phyloP scores from a whole-genome alignment of 1,284 basidiomycete species.

The Trichosporon sp. region DNA sequence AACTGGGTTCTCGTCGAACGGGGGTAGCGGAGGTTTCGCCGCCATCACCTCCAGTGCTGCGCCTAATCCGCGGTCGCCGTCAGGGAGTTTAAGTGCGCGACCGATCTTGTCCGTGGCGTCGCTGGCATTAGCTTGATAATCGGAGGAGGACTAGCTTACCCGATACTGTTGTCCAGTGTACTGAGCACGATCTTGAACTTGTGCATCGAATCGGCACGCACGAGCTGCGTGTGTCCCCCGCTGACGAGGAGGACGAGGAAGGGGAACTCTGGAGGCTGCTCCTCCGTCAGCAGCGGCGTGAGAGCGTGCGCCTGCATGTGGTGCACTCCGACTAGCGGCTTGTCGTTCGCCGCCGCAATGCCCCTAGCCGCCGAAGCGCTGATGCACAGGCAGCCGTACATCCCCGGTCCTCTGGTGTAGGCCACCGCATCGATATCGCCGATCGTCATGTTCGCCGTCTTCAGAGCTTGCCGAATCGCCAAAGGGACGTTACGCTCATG shows the following conservation, averaged over 20 bases:
- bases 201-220: slow-evolving; percentile 67
- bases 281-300: slow-evolving; percentile 72
- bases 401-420: slow-evolving; percentile 87
- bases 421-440: slow-evolving; percentile 79
- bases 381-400: slow-evolving; percentile 76
- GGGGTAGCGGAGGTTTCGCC: slow-evolving; percentile 38
- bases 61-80: slow-evolving; percentile 64
- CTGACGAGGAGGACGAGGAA: slow-evolving; percentile 85
- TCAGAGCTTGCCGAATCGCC: slow-evolving; percentile 70
- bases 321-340: slow-evolving; percentile 85
- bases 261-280: slow-evolving; percentile 68
- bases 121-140: slow-evolving; percentile 46
- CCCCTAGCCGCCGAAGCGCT: slow-evolving; percentile 77
- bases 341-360: slow-evolving; percentile 71
- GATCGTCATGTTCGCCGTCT: slow-evolving; percentile 65
- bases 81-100: slow-evolving; percentile 67
- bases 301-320: slow-evolving; percentile 98
- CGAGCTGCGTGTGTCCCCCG: slow-evolving; percentile 85
- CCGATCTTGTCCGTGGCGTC: slow-evolving; percentile 78
- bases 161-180: slow-evolving; percentile 75
- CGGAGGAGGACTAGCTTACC: slow-evolving; percentile 45
- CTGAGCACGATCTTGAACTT: slow-evolving; percentile 73
- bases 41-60: slow-evolving; percentile 73
- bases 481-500: slow-evolving; percentile 72
- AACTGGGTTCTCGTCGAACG: slow-evolving; percentile 45